Conservation (phyloP, 176 grass and related monocot genomes). For the Saccharum spontaneum region DNA sequence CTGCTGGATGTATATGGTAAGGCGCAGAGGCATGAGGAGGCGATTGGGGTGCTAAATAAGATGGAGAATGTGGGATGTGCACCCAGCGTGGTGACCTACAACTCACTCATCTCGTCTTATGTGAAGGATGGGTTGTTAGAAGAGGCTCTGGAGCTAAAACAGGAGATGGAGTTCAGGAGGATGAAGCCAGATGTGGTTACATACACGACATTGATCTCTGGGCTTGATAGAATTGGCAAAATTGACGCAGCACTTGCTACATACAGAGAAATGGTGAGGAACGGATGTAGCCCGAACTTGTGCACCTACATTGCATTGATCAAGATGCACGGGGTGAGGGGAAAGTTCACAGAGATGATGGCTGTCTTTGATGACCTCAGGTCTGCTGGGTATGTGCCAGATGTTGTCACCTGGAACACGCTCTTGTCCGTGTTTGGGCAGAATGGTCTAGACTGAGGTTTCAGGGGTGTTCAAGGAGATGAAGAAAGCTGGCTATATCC, state of each 20-base stretch:
- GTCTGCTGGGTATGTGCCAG: slow-evolving; percentile 51
- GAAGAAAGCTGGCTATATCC: slow-evolving; percentile 87
- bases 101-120: slow-evolving; percentile 73
- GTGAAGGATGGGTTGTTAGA: slow-evolving; percentile 80
- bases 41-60: slow-evolving; percentile 54
- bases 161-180: slow-evolving; percentile 72
- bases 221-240: slow-evolving; percentile 74
- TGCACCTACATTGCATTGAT: slow-evolving; percentile 93
- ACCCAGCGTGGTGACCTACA: slow-evolving; percentile 74
- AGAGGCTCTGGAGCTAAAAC: slow-evolving; percentile 62
- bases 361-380: slow-evolving; percentile 75
- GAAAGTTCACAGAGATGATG: slow-evolving; percentile 87
- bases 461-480: slow-evolving; percentile 89
- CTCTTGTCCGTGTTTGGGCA: slow-evolving; percentile 84
- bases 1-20: slow-evolving; percentile 90
- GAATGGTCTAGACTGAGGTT: slow-evolving; percentile 83
- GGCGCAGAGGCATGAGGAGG: slow-evolving; percentile 59
- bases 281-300: slow-evolving; percentile 71
- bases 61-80: slow-evolving; percentile 70
- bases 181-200: slow-evolving; percentile 82
- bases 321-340: slow-evolving; percentile 73
- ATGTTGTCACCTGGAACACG: slow-evolving; percentile 90
- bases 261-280: slow-evolving; percentile 70
- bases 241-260: slow-evolving; percentile 57
- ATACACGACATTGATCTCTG: slow-evolving; percentile 88